Percentiles rank a stretch among this genome's conserved stretches.
phyloP scores from a whole-genome alignment of 441 rosid genomes.

The Populus hybrid region DNA sequence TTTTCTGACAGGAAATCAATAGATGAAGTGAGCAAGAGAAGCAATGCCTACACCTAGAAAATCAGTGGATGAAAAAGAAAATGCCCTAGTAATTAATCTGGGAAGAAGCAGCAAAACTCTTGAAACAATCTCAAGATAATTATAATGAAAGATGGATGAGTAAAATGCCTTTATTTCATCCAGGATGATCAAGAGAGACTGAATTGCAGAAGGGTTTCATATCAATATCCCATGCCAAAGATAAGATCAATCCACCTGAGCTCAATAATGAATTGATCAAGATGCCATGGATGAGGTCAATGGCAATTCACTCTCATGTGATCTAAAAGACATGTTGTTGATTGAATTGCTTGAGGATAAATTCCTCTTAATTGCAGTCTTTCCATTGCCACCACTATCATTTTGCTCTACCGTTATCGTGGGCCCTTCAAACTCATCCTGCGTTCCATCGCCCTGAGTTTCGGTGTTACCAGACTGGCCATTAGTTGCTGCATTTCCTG shows the following conservation, averaged over 20 bases:
- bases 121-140: background rate
- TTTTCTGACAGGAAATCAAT: background rate
- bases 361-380: background rate
- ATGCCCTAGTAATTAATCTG: background rate
- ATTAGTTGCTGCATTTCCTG: background rate
- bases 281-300: slow-evolving; percentile 31
- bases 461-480: background rate
- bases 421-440: slow-evolving; percentile 10
- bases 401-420: slow-evolving; percentile 2
- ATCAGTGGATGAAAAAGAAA: background rate
- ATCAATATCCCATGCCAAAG: background rate
- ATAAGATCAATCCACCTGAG: background rate
- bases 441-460: background rate
- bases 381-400: background rate
- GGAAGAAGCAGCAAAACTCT: background rate
- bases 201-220: background rate
- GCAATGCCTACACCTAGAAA: background rate
- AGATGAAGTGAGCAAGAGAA: no score
- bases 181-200: background rate
- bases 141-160: background rate
- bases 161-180: background rate
- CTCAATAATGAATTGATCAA: slow-evolving; percentile 11
- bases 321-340: slow-evolving; percentile 16
- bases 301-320: slow-evolving; percentile 47
- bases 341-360: slow-evolving; percentile 21